Evolutionary conservation across 257 asterid genomes (phyloP), one percentile per base, ranked within the genome.

Genomic region (Cinchona pubescens): DNA sequence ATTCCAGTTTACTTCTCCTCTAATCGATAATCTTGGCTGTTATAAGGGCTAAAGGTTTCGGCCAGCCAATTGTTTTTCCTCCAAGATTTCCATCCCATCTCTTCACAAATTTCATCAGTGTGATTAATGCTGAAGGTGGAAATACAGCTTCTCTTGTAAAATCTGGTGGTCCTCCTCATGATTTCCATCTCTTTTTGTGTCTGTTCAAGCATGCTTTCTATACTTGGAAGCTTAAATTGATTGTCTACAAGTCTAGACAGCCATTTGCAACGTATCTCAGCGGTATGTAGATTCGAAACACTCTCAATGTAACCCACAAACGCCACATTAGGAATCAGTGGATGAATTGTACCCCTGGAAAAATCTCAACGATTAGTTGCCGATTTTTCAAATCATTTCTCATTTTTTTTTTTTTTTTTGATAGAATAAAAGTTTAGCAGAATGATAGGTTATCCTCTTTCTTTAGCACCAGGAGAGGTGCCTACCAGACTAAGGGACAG

Each of bases 211-310:
- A 93, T 93, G 19, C 75, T 82, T 75, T 85, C 92, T 23, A 87
- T 80, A 9, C 86, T 80, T 14, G 97, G 97, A 56, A 91, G 92
- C 83, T 88, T 86, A 72, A 93, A 93, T 4, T 82, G 45, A 4
- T 84, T 82, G 2, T 89, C 92, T 1, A 77, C 90, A 42, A 93
- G 83, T 46, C 84, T 79, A 2, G 96, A 87, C 23, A 93, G 80
- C 98, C 98, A 93, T 30, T 79, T 91, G 87, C 97, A 91, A 0
- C 97, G 94, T 59, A 93, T 90, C 77, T 93, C 98, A 0, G 98
- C 92, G 10, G 98, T 88, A 49, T 93, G 98, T 7, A 93, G 88
- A 77, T 93, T 93, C 1, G 98, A 89, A 12, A 93, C 97, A 21
- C 97, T 93, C 89, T 93, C 98, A 2, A 93, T 82, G 74, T 85